Evolutionary conservation across 2,329 filamentous ascomycete genomes (phyloP).

Genomic region (Aspergillus sp.): DNA sequence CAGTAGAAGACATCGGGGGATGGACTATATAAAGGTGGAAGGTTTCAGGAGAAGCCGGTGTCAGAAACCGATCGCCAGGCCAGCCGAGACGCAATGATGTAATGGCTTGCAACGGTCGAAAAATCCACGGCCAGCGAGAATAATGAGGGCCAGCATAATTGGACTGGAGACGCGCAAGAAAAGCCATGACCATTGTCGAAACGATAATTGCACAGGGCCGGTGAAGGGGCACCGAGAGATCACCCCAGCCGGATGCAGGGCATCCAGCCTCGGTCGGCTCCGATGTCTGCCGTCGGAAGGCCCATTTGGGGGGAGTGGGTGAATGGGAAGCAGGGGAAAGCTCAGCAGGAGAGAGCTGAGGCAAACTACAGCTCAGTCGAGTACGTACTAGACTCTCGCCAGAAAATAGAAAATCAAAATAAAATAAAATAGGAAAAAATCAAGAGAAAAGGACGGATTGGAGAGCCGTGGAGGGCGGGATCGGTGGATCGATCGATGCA

Average conservation of each 20-base stretch:
- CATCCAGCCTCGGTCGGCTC: conserved; percentile 29
- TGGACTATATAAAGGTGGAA: conserved; percentile 17
- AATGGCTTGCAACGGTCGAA: conserved; percentile 10
- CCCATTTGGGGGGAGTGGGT: not conserved
- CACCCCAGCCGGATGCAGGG: conserved; percentile 28
- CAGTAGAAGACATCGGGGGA: conserved; percentile 4
- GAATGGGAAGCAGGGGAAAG: conserved; percentile 9
- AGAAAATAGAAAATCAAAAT: no score
- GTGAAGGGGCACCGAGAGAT: conserved; percentile 26
- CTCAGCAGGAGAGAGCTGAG: conserved; percentile 3
- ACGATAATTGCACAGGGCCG: conserved; percentile 14
- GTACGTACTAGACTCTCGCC: no score
- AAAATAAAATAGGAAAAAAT: no score
- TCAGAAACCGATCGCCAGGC: conserved; percentile 4
- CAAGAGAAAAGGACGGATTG: not conserved
- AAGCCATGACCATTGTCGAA: conserved; percentile 8
- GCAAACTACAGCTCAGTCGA: not conserved
- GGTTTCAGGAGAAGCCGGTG: conserved; percentile 11
- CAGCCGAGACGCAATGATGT: conserved; percentile 17
- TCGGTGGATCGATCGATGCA: conserved; percentile 18
- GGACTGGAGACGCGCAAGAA: not conserved
- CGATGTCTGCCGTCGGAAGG: conserved; percentile 15
- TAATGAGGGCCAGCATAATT: not conserved
- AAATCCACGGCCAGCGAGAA: not conserved
- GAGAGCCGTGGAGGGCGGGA: conserved; percentile 6